phyloP scores from a whole-genome alignment of 2,329 filamentous ascomycete species.

The Thelonectria blattea region DNA sequence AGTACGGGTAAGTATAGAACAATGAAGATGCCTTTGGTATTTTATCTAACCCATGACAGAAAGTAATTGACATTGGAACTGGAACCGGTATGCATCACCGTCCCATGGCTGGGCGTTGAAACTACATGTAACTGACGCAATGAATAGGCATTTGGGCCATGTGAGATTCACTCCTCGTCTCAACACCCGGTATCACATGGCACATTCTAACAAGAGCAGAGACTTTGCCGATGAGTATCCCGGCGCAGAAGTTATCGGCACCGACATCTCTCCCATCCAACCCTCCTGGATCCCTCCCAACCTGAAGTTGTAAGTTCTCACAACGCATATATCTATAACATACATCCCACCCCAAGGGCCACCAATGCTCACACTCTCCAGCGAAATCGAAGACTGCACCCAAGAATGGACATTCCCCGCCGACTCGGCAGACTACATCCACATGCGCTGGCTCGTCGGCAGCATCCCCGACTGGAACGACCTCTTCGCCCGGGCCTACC shows the following conservation, averaged over 20 bases:
- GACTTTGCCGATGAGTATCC: conserved; percentile 23
- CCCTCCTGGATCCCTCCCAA: conserved; percentile 13
- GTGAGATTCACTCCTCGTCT: not conserved
- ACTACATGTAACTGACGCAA: too few relatives aligned
- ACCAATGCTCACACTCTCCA: too few relatives aligned
- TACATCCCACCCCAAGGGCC: too few relatives aligned
- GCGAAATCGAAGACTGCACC: conserved; percentile 14
- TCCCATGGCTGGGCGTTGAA: too few relatives aligned
- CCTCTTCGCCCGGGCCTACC: conserved; percentile 12
- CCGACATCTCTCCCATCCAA: conserved; percentile 19
- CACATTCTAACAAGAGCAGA: too few relatives aligned
- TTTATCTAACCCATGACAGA: not conserved
- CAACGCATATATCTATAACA: too few relatives aligned
- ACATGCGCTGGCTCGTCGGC: conserved; percentile 12
- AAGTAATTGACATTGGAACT: not conserved
- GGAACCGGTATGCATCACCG: not conserved
- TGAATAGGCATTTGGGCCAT: not conserved
- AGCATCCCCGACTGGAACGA: conserved; percentile 18
- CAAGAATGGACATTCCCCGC: conserved; percentile 8
- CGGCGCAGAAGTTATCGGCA: conserved; percentile 9
- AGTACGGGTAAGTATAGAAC: too few relatives aligned
- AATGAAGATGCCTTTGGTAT: too few relatives aligned
- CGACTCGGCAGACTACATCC: conserved; percentile 17
- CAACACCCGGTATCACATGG: too few relatives aligned
- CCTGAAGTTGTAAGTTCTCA: conserved; percentile 1